Evolutionary conservation across 176 grass and related monocot species (phyloP).

Genomic region (Alloteropsis semialata): DNA sequence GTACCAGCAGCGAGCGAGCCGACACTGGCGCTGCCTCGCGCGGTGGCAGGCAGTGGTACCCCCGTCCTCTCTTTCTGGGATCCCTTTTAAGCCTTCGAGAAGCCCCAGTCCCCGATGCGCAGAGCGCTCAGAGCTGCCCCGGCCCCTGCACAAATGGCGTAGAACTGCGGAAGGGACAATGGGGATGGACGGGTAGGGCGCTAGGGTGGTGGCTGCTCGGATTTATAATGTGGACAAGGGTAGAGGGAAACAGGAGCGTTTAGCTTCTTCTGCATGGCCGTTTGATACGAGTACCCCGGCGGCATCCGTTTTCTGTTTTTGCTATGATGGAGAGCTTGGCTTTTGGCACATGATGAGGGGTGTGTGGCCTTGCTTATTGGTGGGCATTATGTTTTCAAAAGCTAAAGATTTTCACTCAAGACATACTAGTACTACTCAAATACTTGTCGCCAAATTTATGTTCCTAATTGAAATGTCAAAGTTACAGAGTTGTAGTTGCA

Average conservation of each 20-base stretch:
- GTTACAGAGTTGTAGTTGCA: background rate
- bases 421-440: background rate
- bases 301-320: background rate
- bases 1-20: background rate
- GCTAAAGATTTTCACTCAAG: background rate
- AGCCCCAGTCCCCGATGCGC: slow-evolving; percentile 16
- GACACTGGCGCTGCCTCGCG: background rate
- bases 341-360: slow-evolving; percentile 11
- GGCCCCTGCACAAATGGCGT: slow-evolving; percentile 20
- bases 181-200: slow-evolving; percentile 26
- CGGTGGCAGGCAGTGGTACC: background rate
- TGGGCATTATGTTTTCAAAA: background rate
- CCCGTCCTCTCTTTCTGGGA: background rate
- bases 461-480: no score
- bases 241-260: background rate
- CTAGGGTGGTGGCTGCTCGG: background rate
- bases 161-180: slow-evolving; percentile 37
- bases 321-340: slow-evolving; percentile 3
- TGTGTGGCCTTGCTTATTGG: background rate
- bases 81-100: slow-evolving; percentile 47
- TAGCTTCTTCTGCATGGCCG: background rate
- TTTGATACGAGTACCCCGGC: background rate
- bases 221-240: slow-evolving; percentile 22
- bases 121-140: slow-evolving; percentile 22
- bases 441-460: no score